Evolutionary conservation across 106 monocot genomes (phyloP), one percentile per base, ranked within the genome.

Genomic region (Agapanthus africanus): DNA sequence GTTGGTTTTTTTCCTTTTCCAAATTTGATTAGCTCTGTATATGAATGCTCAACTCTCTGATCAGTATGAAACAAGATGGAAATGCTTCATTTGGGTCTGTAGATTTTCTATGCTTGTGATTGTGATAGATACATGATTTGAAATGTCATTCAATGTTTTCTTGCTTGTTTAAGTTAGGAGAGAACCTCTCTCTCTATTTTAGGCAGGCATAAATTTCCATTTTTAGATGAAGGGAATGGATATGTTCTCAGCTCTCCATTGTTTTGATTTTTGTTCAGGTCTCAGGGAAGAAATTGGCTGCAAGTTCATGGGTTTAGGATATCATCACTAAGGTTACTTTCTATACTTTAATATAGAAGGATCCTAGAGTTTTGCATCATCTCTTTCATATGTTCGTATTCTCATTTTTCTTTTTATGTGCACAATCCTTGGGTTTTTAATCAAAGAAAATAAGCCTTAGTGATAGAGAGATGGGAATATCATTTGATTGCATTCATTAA

Each of bases 71-170:
- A 65, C 39, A 40, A 7, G 25, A n/a, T n/a, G n/a, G 21, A 40
- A 40, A 65, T 23, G 62, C 33, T 62, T 62, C 35, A 26, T 65
- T 65, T 62, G 35, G 0, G 18, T 62, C 57, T 35, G 35, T 18
- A 18, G 40, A 26, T 65, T 65, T 22, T 65, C 40, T 65, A 65
- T 40, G 38, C 37, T 40, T 7, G 23, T n/a, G 65, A 39, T 4
- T 39, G 65, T 40, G 23, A 65, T 65, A 40, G 37, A 65, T 65
- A 23, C 65, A 32, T 65, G 40, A 65, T 65, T 23, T 65, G 62
- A 35, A 22, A n/a, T 65, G 40, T 40, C 7, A 19, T 36, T 65
- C 26, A 25, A 39, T 59, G 59, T 59, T 59, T 32, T 33, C 59
- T 59, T 59, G 59, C 32, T 19, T 59, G 28, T 59, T 59, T 11